Evolutionary conservation across 2,329 filamentous ascomycete genomes (phyloP), one percentile per base, ranked within the genome.

Genomic region (Epicoccum sorghinum): DNA sequence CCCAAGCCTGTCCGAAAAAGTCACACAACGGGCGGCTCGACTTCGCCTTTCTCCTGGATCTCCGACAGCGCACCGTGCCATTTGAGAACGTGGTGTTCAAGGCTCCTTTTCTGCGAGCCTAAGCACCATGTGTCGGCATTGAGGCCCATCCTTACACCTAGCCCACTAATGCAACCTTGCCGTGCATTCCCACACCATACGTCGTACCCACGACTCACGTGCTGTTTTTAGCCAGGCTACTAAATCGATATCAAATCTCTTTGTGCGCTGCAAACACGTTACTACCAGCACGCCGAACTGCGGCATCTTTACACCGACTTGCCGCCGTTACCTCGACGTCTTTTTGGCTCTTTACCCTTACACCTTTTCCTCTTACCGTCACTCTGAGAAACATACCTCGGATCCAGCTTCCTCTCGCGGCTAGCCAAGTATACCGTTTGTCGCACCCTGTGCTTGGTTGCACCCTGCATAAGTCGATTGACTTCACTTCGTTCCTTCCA

Each of bases 1-100:
- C 30, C 52, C 59, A 58, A 65, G 61, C 52, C 57, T 52, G 60
- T 57, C 60, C 60, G 41, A 54, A 49, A 61, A 58, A 47, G 59
- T 71, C 63, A 61, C 64, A 70, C 70, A 70, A 58, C 44, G 55
- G 57, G 54, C 54, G 48, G 56, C 53, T 54, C 38, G 60, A 52
- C 24, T 44, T 60, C 47, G 40, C 33, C 41, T 63, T 66, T 74
- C 70, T 74, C 71, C 70, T 71, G 64, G 58, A 59, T 74, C 70
- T 74, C 71, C 71, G 67, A 54, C 52, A 47, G 47, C 42, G 54
- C 60, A 39, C 46, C 52, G 49, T 50, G 29, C 41, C 46, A 46
- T 50, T 23, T 23, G 32, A 42, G 37, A 59, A 60, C 50, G 49
- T 58, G 52, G 50, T 56, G 46, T 33, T 58, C 52, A 47, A 24